These are phyloP conservation scores for Starmerella etchellsii DNA, from an alignment of 805 yeast species.

Conservation along the genomic window DNA sequence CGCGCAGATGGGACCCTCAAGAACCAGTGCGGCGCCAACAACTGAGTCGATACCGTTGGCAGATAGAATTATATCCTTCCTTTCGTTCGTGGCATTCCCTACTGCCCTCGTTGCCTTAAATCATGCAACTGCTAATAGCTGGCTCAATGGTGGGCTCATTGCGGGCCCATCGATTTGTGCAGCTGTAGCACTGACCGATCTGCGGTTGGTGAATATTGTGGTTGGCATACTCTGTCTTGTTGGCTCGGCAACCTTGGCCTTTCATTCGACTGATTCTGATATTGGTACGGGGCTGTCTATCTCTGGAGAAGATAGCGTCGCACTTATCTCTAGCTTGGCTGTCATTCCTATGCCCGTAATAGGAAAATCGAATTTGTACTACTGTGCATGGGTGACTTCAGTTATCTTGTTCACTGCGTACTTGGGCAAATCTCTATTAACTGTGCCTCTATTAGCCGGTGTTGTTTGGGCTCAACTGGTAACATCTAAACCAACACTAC, in stretches of 20 bases:
- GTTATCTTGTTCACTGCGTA: neutral
- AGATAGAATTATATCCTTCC: slow-evolving; percentile 6
- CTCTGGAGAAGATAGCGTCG: neutral
- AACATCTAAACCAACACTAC: neutral
- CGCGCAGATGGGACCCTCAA: slow-evolving; percentile 1
- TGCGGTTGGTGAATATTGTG: neutral
- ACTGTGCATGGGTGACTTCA: slow-evolving; percentile 4
- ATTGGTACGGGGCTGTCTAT: neutral
- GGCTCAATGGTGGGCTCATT: slow-evolving; percentile 4
- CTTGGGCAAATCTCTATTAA: neutral
- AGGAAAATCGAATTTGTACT: neutral
- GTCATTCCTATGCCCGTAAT: slow-evolving; percentile 2
- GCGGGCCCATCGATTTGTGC: slow-evolving; percentile 6
- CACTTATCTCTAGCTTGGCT: slow-evolving; percentile 1
- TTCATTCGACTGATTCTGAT: neutral
- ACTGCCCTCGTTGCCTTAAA: slow-evolving; percentile 8
- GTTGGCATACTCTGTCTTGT: slow-evolving; percentile 5
- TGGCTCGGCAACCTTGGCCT: slow-evolving; percentile 2
- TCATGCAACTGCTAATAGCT: neutral
- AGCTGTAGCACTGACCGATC: slow-evolving; percentile 3
- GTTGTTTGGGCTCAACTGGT: slow-evolving; percentile 8
- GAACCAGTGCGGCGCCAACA: neutral
- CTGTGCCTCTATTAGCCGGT: neutral
- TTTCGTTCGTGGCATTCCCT: slow-evolving; percentile 11
- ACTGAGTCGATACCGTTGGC: slow-evolving; percentile 1